A percentile compares a stretch with the other conserved stretches of the same genome.
phyloP scores from a whole-genome alignment of 768 basidiomycete species.

The Mycena belliarum region DNA sequence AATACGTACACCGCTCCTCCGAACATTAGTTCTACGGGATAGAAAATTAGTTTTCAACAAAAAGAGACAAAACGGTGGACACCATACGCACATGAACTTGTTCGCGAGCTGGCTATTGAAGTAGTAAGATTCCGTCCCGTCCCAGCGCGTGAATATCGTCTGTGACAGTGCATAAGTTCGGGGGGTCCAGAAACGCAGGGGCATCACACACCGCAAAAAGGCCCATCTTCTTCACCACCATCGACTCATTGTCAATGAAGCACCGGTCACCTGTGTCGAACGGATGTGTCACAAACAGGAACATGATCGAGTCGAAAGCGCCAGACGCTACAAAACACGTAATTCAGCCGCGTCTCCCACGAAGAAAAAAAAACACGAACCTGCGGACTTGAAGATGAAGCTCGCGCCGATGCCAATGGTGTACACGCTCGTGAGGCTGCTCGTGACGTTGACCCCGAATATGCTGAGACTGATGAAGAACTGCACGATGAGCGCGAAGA shows the following conservation, averaged over 20 bases:
- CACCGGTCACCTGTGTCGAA: slow-evolving; percentile 75
- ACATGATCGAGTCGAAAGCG: slow-evolving; percentile 81
- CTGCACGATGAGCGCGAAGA: slow-evolving; percentile 62
- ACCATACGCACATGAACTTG: slow-evolving; percentile 64
- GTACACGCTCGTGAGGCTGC: slow-evolving; percentile 71
- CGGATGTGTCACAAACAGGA: slow-evolving; percentile 74
- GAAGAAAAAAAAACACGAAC: background rate
- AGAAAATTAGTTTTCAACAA: background rate
- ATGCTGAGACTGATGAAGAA: slow-evolving; percentile 76
- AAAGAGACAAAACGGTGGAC: slow-evolving; percentile 1
- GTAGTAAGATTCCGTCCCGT: slow-evolving; percentile 81
- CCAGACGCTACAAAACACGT: slow-evolving; percentile 44
- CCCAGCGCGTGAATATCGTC: slow-evolving; percentile 70
- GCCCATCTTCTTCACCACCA: slow-evolving; percentile 80
- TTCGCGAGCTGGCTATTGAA: slow-evolving; percentile 76
- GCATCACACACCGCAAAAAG: slow-evolving; percentile 60
- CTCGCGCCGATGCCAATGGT: slow-evolving; percentile 71
- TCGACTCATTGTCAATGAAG: slow-evolving; percentile 71
- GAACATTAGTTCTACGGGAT: slow-evolving; percentile 59
- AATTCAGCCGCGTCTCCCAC: background rate
- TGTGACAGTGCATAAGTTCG: slow-evolving; percentile 21
- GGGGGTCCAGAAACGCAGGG: background rate
- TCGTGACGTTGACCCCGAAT: slow-evolving; percentile 67
- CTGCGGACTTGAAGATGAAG: slow-evolving; percentile 76
- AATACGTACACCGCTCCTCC: slow-evolving; percentile 61